These are phyloP conservation scores for Silene noctiflora DNA, from an alignment of 179 eudicot species.

Conservation along the genomic window DNA sequence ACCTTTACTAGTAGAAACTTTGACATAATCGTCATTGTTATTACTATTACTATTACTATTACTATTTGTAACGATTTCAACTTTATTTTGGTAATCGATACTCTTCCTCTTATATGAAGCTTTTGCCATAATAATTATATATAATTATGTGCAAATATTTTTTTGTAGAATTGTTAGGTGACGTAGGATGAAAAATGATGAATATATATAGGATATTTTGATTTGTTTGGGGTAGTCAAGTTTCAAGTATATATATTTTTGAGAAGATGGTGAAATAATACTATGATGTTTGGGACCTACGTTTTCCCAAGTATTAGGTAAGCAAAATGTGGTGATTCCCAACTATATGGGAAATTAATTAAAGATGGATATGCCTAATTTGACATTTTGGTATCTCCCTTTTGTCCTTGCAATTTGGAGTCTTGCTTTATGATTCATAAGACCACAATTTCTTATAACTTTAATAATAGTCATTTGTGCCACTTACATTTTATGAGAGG, in stretches of 20 bases:
- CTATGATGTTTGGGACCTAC: slow-evolving; percentile 17
- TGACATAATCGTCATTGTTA: not conserved
- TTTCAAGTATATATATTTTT: not conserved
- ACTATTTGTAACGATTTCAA: not conserved
- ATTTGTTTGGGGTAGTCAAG: not conserved
- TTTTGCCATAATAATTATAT: slow-evolving; percentile 35
- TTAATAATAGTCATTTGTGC: too few relatives aligned
- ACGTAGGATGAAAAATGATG: not conserved
- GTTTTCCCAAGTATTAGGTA: slow-evolving; percentile 15
- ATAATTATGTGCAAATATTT: too few relatives aligned
- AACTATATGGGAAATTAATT: slow-evolving; percentile 21
- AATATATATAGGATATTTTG: not conserved
- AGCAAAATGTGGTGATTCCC: slow-evolving; percentile 13
- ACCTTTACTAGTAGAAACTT: slow-evolving; percentile 24
- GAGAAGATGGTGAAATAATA: not conserved
- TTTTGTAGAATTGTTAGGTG: not conserved
- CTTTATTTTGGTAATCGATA: slow-evolving; percentile 11
- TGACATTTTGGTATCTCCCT: not conserved
- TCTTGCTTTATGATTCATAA: not conserved
- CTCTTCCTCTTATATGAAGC: slow-evolving; percentile 30
- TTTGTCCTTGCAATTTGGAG: slow-evolving; percentile 8
- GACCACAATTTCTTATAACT: not conserved
- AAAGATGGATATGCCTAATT: slow-evolving; percentile 14
- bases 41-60: slow-evolving; percentile 13
- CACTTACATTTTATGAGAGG: too few relatives aligned